Conservation (phyloP, 345 rosid genomes). For the Reutealis trisperma region DNA sequence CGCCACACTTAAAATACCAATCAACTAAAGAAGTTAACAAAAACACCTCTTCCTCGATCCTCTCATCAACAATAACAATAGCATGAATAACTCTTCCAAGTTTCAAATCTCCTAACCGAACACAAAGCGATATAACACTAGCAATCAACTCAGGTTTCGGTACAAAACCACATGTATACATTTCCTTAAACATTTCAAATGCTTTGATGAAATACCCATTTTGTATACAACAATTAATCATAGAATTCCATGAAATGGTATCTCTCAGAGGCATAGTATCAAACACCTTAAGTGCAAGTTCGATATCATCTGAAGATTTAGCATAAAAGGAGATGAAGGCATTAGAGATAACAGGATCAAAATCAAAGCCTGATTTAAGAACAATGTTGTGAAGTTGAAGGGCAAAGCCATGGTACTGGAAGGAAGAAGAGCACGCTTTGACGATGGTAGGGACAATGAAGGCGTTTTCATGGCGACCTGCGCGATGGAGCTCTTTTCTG, state of each 20-base stretch:
- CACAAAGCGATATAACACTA: conserved; percentile 38
- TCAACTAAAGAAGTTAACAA: conserved; percentile 51
- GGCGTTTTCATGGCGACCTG: conserved; percentile 29
- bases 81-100: conserved; percentile 50
- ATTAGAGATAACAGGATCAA: conserved; percentile 45
- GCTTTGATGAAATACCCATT: conserved; percentile 39
- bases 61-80: conserved; percentile 41
- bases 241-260: conserved; percentile 43
- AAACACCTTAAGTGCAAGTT: conserved; percentile 36
- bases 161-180: conserved; percentile 40
- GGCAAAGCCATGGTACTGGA: too few relatives aligned
- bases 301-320: conserved; percentile 20
- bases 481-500: conserved; percentile 32
- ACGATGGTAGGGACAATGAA: conserved; percentile 48
- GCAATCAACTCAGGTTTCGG: conserved; percentile 58
- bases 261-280: conserved; percentile 51
- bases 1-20: conserved; percentile 46
- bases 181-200: conserved; percentile 31
- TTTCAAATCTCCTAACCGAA: conserved; percentile 22
- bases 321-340: conserved; percentile 49
- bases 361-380: conserved; percentile 46
- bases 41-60: conserved; percentile 36
- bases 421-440: conserved; percentile 42
- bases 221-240: conserved; percentile 38
- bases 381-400: conserved; percentile 42